These are phyloP conservation scores for Ophiostoma himal-ulmi DNA, from an alignment of 2,329 filamentous ascomycete genomes.

Conservation along the genomic window DNA sequence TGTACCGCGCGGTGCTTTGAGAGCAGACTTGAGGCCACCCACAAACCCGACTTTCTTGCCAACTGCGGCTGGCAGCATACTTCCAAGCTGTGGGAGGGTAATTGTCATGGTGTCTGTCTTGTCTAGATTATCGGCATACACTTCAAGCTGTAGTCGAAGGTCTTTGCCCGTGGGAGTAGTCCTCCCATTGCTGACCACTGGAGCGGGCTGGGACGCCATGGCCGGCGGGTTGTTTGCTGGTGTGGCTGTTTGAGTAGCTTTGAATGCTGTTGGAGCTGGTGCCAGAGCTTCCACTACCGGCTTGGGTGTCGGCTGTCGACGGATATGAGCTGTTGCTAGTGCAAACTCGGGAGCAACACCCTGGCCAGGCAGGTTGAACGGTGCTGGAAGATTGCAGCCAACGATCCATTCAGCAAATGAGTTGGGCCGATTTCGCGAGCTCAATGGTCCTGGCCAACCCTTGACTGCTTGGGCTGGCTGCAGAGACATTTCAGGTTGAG, in stretches of 20 bases:
- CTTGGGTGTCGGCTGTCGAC: not conserved
- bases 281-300: not conserved
- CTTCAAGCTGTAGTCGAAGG: not conserved
- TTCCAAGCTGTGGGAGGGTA: not conserved
- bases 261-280: not conserved
- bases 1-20: not conserved
- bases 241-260: not conserved
- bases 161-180: not conserved
- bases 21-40: not conserved
- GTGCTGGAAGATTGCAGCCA: not conserved
- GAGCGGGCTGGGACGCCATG: not conserved
- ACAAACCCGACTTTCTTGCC: not conserved
- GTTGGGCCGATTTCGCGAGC: not conserved
- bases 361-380: not conserved
- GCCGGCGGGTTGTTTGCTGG: not conserved
- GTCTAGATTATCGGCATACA: not conserved
- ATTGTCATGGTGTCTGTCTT: not conserved
- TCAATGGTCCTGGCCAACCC: slow-evolving; percentile 2
- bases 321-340: not conserved
- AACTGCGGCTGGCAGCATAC: not conserved
- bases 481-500: not conserved
- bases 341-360: not conserved
- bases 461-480: not conserved
- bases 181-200: not conserved
- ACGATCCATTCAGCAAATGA: not conserved